These are phyloP conservation scores for Grifola frondosa DNA, from an alignment of 1,284 basidiomycete genomes.

Conservation along the genomic window DNA sequence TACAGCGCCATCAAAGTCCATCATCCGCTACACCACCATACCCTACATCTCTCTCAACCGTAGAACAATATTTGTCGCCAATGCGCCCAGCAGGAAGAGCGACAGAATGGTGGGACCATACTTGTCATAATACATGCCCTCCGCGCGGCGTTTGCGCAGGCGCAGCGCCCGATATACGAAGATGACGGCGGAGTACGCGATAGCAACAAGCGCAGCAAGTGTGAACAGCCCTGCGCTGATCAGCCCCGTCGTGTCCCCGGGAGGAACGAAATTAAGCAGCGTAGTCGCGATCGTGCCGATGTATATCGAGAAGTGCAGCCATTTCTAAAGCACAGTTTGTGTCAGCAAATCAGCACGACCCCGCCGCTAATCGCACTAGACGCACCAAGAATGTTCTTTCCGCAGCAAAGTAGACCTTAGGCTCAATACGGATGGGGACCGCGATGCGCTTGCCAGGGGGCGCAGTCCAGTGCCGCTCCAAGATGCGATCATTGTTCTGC, in stretches of 20 bases:
- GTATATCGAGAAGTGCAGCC: conserved; percentile 91
- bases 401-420: conserved; percentile 97
- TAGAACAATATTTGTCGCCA: conserved; percentile 76
- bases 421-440: conserved; percentile 92
- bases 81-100: conserved; percentile 65
- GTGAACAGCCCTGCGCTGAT: conserved; percentile 89
- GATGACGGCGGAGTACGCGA: conserved; percentile 85
- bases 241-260: conserved; percentile 76
- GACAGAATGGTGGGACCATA: conserved; percentile 84
- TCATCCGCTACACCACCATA: background rate
- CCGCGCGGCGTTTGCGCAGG: conserved; percentile 73
- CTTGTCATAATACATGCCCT: conserved; percentile 86
- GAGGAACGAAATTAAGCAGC: conserved; percentile 84
- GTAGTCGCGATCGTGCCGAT: conserved; percentile 88
- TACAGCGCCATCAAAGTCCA: no score
- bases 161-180: conserved; percentile 85
- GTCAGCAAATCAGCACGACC: no score
- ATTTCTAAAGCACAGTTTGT: conserved; percentile 62
- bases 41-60: conserved; percentile 37
- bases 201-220: conserved; percentile 82
- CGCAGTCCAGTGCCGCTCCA: conserved; percentile 79
- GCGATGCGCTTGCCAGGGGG: conserved; percentile 89
- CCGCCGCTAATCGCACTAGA: no score
- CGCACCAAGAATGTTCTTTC: conserved; percentile 88
- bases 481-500: conserved; percentile 50